Percentiles rank a stretch among this genome's conserved stretches.
These are phyloP conservation scores for Fusarium pininemorale DNA, from an alignment of 2,329 filamentous ascomycete species.

Conservation along the genomic window DNA sequence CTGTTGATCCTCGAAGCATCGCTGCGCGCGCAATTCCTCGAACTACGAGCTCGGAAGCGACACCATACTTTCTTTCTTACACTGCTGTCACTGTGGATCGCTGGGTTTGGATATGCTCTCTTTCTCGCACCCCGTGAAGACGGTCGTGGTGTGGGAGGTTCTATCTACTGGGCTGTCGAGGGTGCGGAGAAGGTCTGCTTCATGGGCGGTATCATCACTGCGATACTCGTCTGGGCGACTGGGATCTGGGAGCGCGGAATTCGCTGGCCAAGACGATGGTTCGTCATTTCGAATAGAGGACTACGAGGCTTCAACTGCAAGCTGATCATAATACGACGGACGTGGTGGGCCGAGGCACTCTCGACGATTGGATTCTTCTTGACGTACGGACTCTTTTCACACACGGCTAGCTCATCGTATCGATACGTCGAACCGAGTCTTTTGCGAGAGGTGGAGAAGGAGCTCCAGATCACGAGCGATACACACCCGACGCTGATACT, in stretches of 20 bases:
- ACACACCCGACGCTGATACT: constrained; percentile 55
- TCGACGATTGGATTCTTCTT: constrained; percentile 80
- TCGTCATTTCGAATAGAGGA: constrained; percentile 87
- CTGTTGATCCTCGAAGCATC: constrained; percentile 96
- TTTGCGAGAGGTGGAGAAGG: constrained; percentile 67
- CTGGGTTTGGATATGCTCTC: constrained; percentile 86
- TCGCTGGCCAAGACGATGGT: constrained; percentile 92
- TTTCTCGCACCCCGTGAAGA: constrained; percentile 97
- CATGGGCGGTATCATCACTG: constrained; percentile 88
- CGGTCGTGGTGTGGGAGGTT: constrained; percentile 88
- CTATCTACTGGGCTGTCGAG: constrained; percentile 96
- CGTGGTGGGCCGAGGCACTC: constrained; percentile 81
- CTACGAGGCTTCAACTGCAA: constrained; percentile 95
- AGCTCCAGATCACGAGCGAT: constrained; percentile 59
- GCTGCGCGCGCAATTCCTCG: constrained; percentile 90
- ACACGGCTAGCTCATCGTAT: constrained; percentile 74
- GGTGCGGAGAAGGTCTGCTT: constrained; percentile 90
- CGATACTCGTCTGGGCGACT: constrained; percentile 88
- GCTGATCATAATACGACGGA: constrained; percentile 85
- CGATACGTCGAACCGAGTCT: constrained; percentile 76
- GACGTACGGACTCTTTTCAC: constrained; percentile 77
- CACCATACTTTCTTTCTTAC: constrained; percentile 94
- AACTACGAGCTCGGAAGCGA: constrained; percentile 84
- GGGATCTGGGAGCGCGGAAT: constrained; percentile 97
- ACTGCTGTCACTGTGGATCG: constrained; percentile 81